These are phyloP conservation scores for Royoungia palumana DNA, from an alignment of 768 basidiomycete species.

Conservation along the genomic window DNA sequence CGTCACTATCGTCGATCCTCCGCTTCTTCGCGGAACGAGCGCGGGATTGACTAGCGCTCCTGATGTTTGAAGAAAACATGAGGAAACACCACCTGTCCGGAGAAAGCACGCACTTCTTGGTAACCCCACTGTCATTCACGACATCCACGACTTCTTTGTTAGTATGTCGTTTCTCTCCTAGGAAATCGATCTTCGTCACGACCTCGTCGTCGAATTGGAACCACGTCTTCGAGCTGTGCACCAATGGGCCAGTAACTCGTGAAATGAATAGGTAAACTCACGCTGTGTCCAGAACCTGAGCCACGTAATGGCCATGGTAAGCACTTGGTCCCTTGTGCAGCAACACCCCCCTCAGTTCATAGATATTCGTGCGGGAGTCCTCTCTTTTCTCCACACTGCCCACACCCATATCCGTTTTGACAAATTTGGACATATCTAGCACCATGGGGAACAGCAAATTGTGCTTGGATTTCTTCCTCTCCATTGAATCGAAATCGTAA, in stretches of 20 bases:
- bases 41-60: slow-evolving; percentile 29
- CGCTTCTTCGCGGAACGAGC: slow-evolving; percentile 45
- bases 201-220: slow-evolving; percentile 91
- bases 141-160: slow-evolving; percentile 30
- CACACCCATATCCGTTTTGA: slow-evolving; percentile 33
- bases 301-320: slow-evolving; percentile 88
- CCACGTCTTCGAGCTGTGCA: slow-evolving; percentile 65
- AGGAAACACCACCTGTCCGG: background rate
- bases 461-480: slow-evolving; percentile 86
- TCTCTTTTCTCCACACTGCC: slow-evolving; percentile 15
- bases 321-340: slow-evolving; percentile 91
- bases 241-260: slow-evolving; percentile 2
- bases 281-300: slow-evolving; percentile 73
- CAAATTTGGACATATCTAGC: slow-evolving; percentile 70
- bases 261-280: slow-evolving; percentile 33
- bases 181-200: slow-evolving; percentile 60
- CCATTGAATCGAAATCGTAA: slow-evolving; percentile 73
- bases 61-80: slow-evolving; percentile 11
- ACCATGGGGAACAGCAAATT: slow-evolving; percentile 69
- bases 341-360: slow-evolving; percentile 82
- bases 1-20: slow-evolving; percentile 59
- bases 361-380: slow-evolving; percentile 39
- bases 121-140: slow-evolving; percentile 19
- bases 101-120: slow-evolving; percentile 27
- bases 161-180: slow-evolving; percentile 44